phyloP scores from a whole-genome alignment of 2,329 filamentous ascomycete genomes.

The Chaetomium globosum region DNA sequence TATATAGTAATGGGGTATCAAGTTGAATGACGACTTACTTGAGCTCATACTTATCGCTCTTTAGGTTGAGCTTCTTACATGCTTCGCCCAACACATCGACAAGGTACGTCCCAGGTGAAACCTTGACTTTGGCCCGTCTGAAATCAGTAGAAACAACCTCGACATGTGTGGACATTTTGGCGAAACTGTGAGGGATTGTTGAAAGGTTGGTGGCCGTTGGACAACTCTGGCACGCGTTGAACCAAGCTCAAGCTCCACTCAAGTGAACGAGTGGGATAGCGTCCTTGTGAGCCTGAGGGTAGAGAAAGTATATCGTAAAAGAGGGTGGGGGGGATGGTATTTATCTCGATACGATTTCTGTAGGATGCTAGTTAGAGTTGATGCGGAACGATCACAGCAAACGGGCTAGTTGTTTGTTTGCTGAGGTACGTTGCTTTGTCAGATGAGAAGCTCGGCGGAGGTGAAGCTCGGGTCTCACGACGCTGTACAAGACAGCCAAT shows the following conservation, averaged over 20 bases:
- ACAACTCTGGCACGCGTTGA: background rate
- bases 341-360: background rate
- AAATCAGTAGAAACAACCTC: slow-evolving; percentile 82
- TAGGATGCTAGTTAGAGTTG: background rate
- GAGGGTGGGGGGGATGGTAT: too few species aligned
- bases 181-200: background rate
- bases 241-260: slow-evolving; percentile 1
- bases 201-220: background rate
- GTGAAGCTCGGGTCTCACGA: background rate
- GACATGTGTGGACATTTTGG: slow-evolving; percentile 79
- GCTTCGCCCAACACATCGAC: slow-evolving; percentile 86
- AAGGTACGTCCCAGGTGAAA: slow-evolving; percentile 76
- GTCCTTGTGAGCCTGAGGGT: background rate
- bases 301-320: background rate
- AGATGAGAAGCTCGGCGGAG: background rate
- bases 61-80: slow-evolving; percentile 76
- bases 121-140: slow-evolving; percentile 78
- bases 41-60: slow-evolving; percentile 73
- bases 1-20: too few species aligned
- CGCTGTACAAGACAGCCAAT: background rate
- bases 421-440: background rate
- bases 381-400: background rate
- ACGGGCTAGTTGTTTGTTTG: background rate
- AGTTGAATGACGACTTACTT: slow-evolving; percentile 60
- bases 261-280: background rate